phyloP scores from a whole-genome alignment of 129 eudicot species.

The Artemisia annua region DNA sequence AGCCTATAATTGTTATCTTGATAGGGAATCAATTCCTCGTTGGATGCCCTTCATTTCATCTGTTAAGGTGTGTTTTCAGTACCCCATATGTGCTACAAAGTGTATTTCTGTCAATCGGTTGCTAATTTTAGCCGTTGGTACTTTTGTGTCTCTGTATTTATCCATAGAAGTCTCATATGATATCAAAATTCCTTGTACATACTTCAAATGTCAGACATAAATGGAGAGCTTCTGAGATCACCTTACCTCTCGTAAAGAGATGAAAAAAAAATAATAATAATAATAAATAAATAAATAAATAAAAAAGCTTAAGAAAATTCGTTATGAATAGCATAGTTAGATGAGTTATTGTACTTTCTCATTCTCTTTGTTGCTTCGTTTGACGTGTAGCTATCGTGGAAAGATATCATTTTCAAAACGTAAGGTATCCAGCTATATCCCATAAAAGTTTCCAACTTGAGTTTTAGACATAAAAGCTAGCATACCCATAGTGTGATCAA shows the following conservation, averaged over 20 bases:
- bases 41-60: constrained; percentile 99
- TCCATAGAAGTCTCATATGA: no score
- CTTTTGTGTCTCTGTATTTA: no score
- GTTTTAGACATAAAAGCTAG: constrained; percentile 21
- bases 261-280: no score
- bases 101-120: no score
- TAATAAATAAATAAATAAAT: no score
- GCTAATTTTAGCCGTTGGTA: no score
- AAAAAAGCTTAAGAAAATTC: background rate
- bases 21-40: constrained; percentile 86
- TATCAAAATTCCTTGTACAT: no score
- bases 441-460: background rate
- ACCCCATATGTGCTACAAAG: no score
- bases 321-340: background rate
- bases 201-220: no score
- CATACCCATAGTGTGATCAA: background rate
- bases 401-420: background rate
- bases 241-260: no score
- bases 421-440: background rate
- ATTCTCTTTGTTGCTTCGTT: background rate
- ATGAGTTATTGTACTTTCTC: background rate
- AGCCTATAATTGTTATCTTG: constrained; percentile 83
- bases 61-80: constrained; percentile 52
- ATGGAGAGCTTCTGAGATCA: no score
- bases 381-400: background rate